Evolutionary conservation across 345 rosid species (phyloP), one percentile per base, ranked within the genome.

Genomic region (Litchi chinensis): DNA sequence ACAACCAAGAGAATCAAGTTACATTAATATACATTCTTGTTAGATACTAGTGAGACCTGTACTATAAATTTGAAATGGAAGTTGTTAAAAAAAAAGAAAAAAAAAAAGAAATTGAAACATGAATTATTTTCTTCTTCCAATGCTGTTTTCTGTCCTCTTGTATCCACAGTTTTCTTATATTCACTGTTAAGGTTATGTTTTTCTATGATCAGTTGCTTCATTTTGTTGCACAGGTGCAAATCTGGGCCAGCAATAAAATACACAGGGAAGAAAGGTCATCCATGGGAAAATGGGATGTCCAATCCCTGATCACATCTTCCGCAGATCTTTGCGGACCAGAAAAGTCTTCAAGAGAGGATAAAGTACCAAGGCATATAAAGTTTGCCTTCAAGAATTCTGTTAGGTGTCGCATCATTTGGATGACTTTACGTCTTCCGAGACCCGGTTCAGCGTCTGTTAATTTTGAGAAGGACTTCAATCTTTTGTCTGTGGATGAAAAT

Each of bases 211-310:
- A 41, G 65, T 71, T 79, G 67, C 59, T 75, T 80, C 56, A 43
- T 70, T 18, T 73, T 82, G 72, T 68, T 66, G 64, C 11, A 72
- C 86, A 96, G 98, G 95, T 94, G 75, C 98, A 94, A 90, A 90
- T 96, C 75, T 96, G 99, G 99, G 97, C 92, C 13, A 89, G 99
- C 87, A 92, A 89, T 82, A 89, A 89, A 76, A 90, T 94, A 78
- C 84, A 92, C 72, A 90, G 82, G 87, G 97, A 93, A 89, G 97
- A 88, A 78, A 90, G 97, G 83, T 85, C 97, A 22, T 80, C 86
- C 80, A 65, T 96, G 86, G 99, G 99, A 73, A 92, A 95, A 79
- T 95, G 99, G 98, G 97, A 95, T 85, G 88, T 95, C 54, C 92
- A 92, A 74, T 88, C 98, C 85, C 82, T 89, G 60, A 79, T 83